Evolutionary conservation across 2,329 filamentous ascomycete genomes (phyloP).

Genomic region (Penicillium nordicum): DNA sequence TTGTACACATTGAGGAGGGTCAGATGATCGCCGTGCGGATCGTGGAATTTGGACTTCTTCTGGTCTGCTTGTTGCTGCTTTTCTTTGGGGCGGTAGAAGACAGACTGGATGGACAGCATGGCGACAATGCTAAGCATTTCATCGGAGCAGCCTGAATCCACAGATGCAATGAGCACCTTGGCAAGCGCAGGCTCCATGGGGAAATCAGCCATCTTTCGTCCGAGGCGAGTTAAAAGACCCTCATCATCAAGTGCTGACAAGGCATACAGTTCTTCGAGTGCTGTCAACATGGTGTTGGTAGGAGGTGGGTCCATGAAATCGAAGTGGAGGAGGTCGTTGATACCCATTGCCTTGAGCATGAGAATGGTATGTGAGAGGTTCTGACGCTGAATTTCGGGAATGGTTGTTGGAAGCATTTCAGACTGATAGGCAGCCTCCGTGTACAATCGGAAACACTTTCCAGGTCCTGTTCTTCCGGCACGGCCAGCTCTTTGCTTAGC

Average conservation of each 20-base stretch:
- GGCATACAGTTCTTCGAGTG: constrained; percentile 90
- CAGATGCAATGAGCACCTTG: constrained; percentile 83
- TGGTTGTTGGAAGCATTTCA: constrained; percentile 94
- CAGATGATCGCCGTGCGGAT: constrained; percentile 88
- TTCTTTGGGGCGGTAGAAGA: constrained; percentile 96
- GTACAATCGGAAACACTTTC: constrained; percentile 93
- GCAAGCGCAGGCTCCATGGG: constrained; percentile 93
- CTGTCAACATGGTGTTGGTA: constrained; percentile 95
- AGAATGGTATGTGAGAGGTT: constrained; percentile 91
- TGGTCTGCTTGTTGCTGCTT: constrained; percentile 95
- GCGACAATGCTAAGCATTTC: constrained; percentile 92
- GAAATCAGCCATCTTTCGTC: constrained; percentile 97
- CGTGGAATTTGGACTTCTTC: constrained; percentile 97
- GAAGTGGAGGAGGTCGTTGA: constrained; percentile 94
- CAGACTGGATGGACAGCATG: constrained; percentile 80
- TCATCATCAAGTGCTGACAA: constrained; percentile 91
- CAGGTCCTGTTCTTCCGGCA: constrained; percentile 89
- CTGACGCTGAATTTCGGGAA: constrained; percentile 93
- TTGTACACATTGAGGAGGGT: constrained; percentile 97
- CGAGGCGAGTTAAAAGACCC: constrained; percentile 84
- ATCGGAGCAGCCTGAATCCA: constrained; percentile 85
- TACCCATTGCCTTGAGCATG: constrained; percentile 98
- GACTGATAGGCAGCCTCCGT: constrained; percentile 94
- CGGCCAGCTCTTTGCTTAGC: constrained; percentile 91
- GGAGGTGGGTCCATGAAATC: constrained; percentile 99